Evolutionary conservation across 345 rosid genomes (phyloP), one percentile per base, ranked within the genome.

Genomic region (Turnera subulata): DNA sequence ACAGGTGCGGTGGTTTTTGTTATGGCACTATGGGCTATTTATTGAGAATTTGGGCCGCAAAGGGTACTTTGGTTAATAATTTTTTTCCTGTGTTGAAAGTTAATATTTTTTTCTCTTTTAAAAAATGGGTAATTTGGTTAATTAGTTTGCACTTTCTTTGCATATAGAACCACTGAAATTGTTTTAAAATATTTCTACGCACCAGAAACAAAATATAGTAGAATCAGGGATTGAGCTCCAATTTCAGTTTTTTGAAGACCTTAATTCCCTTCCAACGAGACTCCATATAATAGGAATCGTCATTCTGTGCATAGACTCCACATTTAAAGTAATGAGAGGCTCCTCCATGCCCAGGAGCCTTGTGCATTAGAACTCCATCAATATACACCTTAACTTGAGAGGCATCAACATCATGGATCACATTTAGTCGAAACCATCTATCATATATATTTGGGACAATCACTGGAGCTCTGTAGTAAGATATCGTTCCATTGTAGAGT

Each of bases 391-490:
- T 33, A 20, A 78, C 42, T 18, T 40, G 55, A 0, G 70, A 63
- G 5, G 58, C 56, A 16, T 56, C 53, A 14, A 66, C 75, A 50
- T 78, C 77, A 23, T 78, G 80, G 39, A 72, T 49, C 14, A 75
- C 82, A 22, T 78, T 74, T 12, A 75, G 29, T 44, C 26, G 61
- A 18, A 78, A 71, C 80, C 82, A 74, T 48, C 18, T 46, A 43
- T 71, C 26, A 25, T 71, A 71, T 37, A 74, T 62, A 24, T 68
- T 38, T 1, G 48, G 46, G 9, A 46, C 52, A n/a, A 74, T 11
- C 8, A 71, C 44, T 4, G 33, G 53, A 6, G 22, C 16, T 14
- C 52, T 44, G 46, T 73, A 73, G 62, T 64, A 64, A 1, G n/a
- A 8, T 22, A 78, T 65, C 1, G 71, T 60, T 7, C 76, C 79